phyloP scores from a whole-genome alignment of 2,329 filamentous ascomycete species.

The Fonsecaea pugnacius region DNA sequence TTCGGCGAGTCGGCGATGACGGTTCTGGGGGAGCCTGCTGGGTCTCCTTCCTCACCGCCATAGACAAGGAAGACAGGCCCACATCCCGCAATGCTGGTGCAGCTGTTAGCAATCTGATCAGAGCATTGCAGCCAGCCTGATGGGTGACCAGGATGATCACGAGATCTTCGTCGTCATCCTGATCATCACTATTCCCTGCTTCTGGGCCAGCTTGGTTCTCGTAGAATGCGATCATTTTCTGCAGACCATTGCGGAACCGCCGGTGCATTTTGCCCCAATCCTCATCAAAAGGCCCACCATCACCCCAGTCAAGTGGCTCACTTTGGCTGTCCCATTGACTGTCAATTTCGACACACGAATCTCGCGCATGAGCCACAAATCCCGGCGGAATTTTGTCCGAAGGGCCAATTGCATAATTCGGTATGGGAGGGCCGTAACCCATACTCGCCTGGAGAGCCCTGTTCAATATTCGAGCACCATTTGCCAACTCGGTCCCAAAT shows the following conservation, averaged over 20 bases:
- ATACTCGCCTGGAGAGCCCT: constrained; percentile 24
- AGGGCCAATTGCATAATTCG: constrained; percentile 79
- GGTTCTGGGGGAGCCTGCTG: constrained; percentile 28
- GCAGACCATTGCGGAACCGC: constrained; percentile 78
- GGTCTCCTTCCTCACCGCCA: constrained; percentile 69
- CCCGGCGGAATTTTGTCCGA: constrained; percentile 82
- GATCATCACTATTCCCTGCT: constrained; percentile 42
- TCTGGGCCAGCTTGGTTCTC: constrained; percentile 51
- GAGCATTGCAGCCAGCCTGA: constrained; percentile 91
- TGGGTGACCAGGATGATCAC: constrained; percentile 90
- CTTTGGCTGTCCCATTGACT: constrained; percentile 96
- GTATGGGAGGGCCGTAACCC: constrained; percentile 75
- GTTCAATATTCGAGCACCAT: constrained; percentile 27
- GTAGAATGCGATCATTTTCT: constrained; percentile 85
- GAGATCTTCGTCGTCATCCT: constrained; percentile 71
- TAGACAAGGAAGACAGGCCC: constrained; percentile 84
- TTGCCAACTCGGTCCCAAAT: constrained; percentile 33
- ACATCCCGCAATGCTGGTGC: constrained; percentile 91
- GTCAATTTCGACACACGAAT: constrained; percentile 84
- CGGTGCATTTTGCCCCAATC: constrained; percentile 97
- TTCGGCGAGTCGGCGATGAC: constrained; percentile 28
- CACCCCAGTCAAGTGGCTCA: constrained; percentile 76
- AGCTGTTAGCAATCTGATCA: constrained; percentile 89
- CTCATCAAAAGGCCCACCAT: constrained; percentile 84
- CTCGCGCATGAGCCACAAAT: constrained; percentile 86